phyloP scores from a whole-genome alignment of 2,329 filamentous ascomycete genomes.

The Sordariomycetes sp. region DNA sequence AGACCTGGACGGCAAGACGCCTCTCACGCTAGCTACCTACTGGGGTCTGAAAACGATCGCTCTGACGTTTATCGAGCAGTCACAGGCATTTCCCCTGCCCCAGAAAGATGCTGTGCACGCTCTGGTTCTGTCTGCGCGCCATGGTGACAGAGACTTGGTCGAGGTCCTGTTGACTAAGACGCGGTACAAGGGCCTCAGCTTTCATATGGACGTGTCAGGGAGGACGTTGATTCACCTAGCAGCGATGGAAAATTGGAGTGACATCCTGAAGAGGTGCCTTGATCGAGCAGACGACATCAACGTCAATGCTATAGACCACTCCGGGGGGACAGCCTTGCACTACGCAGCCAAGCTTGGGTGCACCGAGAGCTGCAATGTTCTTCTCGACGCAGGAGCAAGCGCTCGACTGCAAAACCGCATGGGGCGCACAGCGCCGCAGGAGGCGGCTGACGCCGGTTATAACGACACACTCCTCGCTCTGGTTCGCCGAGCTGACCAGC shows the following conservation, averaged over 20 bases:
- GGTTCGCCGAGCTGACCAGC: not conserved
- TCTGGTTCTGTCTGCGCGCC: not conserved
- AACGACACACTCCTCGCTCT: not conserved
- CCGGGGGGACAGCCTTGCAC: not conserved
- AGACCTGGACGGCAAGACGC: not conserved
- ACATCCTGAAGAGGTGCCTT: not conserved
- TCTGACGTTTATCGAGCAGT: not conserved
- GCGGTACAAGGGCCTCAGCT: not conserved
- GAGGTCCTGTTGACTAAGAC: not conserved
- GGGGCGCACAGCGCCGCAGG: not conserved
- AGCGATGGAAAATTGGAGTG: not conserved
- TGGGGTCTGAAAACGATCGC: not conserved
- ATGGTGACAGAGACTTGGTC: not conserved
- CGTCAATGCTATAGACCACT: not conserved
- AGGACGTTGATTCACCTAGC: not conserved
- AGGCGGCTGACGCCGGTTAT: not conserved
- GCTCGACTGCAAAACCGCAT: not conserved
- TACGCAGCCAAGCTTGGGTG: not conserved
- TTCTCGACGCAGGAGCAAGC: not conserved
- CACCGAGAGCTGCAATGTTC: not conserved
- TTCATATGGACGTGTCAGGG: not conserved
- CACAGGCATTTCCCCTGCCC: not conserved
- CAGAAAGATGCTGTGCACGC: not conserved
- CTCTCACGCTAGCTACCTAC: not conserved
- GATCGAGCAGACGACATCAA: not conserved